phyloP scores from a whole-genome alignment of 73 alveolate genomes.

The Paramecium octaurelia region DNA sequence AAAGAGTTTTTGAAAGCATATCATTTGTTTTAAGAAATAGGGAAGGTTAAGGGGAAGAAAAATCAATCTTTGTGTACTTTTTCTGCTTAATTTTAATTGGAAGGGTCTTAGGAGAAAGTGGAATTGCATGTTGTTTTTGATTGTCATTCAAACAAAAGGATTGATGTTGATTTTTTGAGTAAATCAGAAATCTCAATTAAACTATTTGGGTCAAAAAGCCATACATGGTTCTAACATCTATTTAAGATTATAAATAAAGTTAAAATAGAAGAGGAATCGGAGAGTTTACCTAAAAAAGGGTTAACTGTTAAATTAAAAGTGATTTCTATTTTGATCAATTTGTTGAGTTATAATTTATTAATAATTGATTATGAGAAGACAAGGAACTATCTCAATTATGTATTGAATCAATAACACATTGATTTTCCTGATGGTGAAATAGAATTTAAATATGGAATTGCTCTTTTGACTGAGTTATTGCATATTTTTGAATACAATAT shows the following conservation, averaged over 20 bases:
- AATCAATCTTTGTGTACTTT: slow-evolving; percentile 76
- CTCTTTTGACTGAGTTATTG: slow-evolving; percentile 57
- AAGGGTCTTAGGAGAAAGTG: slow-evolving; percentile 53
- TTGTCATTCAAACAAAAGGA: slow-evolving; percentile 59
- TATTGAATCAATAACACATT: not conserved
- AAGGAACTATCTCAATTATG: not conserved
- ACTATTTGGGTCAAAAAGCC: slow-evolving; percentile 63
- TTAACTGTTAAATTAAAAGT: slow-evolving; percentile 66
- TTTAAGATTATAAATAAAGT: slow-evolving; percentile 62
- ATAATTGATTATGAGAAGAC: slow-evolving; percentile 30
- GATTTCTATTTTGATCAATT: slow-evolving; percentile 61
- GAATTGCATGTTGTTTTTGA: slow-evolving; percentile 63
- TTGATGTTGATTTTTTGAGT: slow-evolving; percentile 47
- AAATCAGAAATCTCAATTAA: slow-evolving; percentile 8
- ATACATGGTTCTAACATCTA: slow-evolving; percentile 68
- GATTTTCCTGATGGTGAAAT: slow-evolving; percentile 20
- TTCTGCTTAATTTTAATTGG: slow-evolving; percentile 76
- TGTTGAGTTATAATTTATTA: slow-evolving; percentile 55
- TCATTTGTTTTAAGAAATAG: slow-evolving; percentile 67
- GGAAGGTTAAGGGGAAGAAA: slow-evolving; percentile 46
- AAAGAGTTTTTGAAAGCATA: slow-evolving; percentile 83
- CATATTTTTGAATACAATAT: slow-evolving; percentile 58
- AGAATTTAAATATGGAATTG: slow-evolving; percentile 58
- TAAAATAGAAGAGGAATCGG: slow-evolving; percentile 40
- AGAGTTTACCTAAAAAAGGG: slow-evolving; percentile 48